Evolutionary conservation across 2,329 filamentous ascomycete genomes (phyloP).

Genomic region (Penicillium sp.): DNA sequence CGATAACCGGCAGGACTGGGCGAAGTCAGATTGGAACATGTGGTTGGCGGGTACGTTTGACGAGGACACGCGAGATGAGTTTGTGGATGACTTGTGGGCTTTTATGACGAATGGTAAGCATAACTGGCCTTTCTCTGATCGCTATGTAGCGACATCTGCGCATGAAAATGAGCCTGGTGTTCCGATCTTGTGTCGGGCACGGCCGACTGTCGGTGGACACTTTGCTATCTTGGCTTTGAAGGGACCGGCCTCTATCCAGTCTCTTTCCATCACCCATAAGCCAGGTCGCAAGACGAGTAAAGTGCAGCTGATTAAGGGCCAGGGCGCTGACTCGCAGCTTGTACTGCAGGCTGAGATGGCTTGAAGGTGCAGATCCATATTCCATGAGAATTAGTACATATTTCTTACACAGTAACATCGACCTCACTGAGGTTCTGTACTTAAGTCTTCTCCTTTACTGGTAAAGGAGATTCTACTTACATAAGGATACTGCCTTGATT

Average conservation of each 20-base stretch:
- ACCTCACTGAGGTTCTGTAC: background rate
- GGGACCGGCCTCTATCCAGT: slow-evolving; percentile 27
- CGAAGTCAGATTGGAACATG: slow-evolving; percentile 48
- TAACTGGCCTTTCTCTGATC: slow-evolving; percentile 46
- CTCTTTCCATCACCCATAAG: slow-evolving; percentile 10
- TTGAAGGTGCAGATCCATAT: background rate
- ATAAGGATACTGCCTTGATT: background rate
- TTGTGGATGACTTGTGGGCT: slow-evolving; percentile 43
- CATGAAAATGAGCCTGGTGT: slow-evolving; percentile 32
- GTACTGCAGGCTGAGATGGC: background rate
- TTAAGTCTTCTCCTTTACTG: background rate
- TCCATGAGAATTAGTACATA: background rate
- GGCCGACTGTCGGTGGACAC: slow-evolving; percentile 46
- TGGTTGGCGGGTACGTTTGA: slow-evolving; percentile 41
- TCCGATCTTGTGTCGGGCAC: slow-evolving; percentile 37
- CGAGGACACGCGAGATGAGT: slow-evolving; percentile 29
- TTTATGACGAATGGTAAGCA: slow-evolving; percentile 46
- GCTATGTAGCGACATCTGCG: slow-evolving; percentile 38
- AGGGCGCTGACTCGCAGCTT: slow-evolving; percentile 2
- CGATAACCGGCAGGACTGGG: slow-evolving; percentile 42
- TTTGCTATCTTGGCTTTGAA: slow-evolving; percentile 44
- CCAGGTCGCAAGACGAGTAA: background rate
- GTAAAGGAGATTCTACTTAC: background rate
- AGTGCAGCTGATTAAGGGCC: background rate
- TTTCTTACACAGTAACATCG: background rate